Conservation (phyloP, 495 filamentous ascomycete genomes). For the Penicillium pulvis region DNA sequence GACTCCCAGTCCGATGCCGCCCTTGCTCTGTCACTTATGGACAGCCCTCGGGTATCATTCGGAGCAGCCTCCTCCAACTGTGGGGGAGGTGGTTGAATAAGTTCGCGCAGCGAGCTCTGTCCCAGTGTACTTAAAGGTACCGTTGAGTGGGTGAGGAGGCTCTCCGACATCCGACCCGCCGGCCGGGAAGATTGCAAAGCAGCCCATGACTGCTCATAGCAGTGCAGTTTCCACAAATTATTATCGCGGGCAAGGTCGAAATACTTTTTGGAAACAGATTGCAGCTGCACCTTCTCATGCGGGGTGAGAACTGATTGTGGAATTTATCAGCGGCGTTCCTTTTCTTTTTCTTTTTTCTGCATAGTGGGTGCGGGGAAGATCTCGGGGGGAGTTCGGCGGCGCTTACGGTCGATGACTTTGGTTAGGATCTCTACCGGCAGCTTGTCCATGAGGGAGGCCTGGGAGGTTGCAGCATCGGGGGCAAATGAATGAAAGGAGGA, state of each 20-base stretch:
- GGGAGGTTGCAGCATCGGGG: conserved; percentile 36
- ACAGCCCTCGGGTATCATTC: conserved; percentile 22
- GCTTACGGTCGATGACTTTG: conserved; percentile 73
- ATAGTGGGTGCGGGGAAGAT: conserved; percentile 31
- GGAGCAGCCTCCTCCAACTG: conserved; percentile 9
- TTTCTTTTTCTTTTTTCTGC: conserved; percentile 3
- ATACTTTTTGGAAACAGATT: conserved; percentile 69
- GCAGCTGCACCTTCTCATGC: conserved; percentile 66
- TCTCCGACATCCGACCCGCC: conserved; percentile 29
- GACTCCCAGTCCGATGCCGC: conserved; percentile 82
- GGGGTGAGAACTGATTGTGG: conserved; percentile 63
- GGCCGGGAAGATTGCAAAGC: conserved; percentile 43
- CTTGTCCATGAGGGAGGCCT: conserved; percentile 51
- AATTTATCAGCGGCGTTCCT: conserved; percentile 23
- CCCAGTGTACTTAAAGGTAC: conserved; percentile 38
- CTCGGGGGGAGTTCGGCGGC: conserved; percentile 18
- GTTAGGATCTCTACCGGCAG: conserved; percentile 79
- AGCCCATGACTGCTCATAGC: conserved; percentile 66
- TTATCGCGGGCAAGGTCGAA: conserved; percentile 73
- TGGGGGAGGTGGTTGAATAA: conserved; percentile 38
- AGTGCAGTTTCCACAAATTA: conserved; percentile 72
- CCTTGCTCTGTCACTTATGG: conserved; percentile 46
- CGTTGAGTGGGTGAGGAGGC: conserved; percentile 30
- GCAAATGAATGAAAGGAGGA: conserved; percentile 17
- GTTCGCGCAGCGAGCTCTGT: conserved; percentile 36